Conservation (phyloP, 345 rosid species). For the Salix purpurea region DNA sequence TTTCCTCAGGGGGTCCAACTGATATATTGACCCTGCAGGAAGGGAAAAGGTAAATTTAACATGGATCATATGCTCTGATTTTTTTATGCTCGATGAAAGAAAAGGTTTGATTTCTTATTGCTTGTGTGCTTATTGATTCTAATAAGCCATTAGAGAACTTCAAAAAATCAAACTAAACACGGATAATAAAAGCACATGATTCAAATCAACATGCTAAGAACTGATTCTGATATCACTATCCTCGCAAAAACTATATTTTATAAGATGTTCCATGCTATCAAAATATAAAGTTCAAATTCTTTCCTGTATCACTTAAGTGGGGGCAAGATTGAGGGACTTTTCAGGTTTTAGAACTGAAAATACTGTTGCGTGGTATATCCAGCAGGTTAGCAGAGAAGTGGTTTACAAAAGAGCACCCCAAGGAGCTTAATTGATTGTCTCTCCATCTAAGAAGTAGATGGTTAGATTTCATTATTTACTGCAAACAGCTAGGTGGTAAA, state of each 20-base stretch:
- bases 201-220: not conserved
- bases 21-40: conserved; percentile 32
- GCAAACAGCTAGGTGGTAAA: not conserved
- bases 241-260: not conserved
- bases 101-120: not conserved
- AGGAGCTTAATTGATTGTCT: not conserved
- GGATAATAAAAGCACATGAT: not conserved
- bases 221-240: not conserved
- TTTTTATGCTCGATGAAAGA: not conserved
- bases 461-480: not conserved
- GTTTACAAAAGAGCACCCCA: not conserved
- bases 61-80: not conserved
- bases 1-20: conserved; percentile 36
- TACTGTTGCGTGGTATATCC: not conserved
- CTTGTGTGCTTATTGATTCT: not conserved
- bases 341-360: not conserved
- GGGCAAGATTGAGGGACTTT: not conserved
- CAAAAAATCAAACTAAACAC: not conserved
- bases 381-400: too few species aligned
- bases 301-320: not conserved
- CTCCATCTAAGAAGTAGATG: not conserved
- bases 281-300: not conserved
- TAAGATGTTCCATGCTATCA: not conserved
- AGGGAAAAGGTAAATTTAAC: not conserved
- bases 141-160: not conserved